phyloP scores from a whole-genome alignment of 495 filamentous ascomycete species.

The Tuber magnatum region DNA sequence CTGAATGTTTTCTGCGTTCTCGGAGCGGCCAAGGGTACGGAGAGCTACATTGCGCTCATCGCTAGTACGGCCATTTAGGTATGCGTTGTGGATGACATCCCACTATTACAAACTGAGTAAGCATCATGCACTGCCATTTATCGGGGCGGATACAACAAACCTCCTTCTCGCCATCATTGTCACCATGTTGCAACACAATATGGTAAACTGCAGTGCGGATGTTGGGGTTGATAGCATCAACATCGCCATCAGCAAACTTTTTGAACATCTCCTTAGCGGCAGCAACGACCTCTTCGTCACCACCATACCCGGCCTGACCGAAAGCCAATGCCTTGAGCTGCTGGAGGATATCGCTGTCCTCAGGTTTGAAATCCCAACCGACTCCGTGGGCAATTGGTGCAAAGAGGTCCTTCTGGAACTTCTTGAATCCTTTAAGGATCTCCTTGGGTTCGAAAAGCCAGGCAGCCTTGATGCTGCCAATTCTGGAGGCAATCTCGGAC shows the following conservation, averaged over 20 bases:
- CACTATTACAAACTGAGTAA: conserved; percentile 47
- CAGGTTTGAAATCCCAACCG: conserved; percentile 78
- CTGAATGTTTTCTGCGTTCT: conserved; percentile 69
- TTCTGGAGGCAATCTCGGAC: conserved; percentile 76
- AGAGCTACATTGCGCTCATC: conserved; percentile 96
- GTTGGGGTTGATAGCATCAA: conserved; percentile 64
- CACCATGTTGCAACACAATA: conserved; percentile 62
- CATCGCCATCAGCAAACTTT: conserved; percentile 61
- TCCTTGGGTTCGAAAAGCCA: conserved; percentile 82
- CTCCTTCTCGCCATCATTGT: conserved; percentile 55
- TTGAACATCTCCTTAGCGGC: conserved; percentile 68
- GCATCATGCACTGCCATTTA: conserved; percentile 19
- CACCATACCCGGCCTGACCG: conserved; percentile 57
- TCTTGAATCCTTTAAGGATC: conserved; percentile 65
- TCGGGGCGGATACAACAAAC: conserved; percentile 44
- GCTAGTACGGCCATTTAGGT: conserved; percentile 73
- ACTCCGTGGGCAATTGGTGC: conserved; percentile 70
- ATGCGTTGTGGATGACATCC: conserved; percentile 71
- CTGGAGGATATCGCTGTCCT: conserved; percentile 80
- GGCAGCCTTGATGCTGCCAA: conserved; percentile 65
- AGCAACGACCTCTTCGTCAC: conserved; percentile 55
- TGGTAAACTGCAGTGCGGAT: conserved; percentile 62
- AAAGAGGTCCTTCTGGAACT: conserved; percentile 70
- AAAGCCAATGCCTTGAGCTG: conserved; percentile 74
- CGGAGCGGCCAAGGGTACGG: conserved; percentile 72